These are phyloP conservation scores for Gossypium herbaceum DNA, from an alignment of 345 rosid genomes.

Conservation along the genomic window DNA sequence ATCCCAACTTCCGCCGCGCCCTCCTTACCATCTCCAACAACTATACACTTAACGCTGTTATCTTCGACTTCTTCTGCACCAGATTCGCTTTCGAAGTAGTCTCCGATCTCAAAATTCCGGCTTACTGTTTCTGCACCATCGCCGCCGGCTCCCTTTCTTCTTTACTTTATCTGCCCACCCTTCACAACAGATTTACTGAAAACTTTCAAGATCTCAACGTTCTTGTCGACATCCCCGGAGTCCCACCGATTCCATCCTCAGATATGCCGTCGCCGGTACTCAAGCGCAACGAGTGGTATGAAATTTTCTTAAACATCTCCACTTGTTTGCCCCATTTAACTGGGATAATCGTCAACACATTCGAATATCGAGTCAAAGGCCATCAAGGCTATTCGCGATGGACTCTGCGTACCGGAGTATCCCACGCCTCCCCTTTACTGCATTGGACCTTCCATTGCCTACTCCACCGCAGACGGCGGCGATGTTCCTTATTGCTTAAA, in stretches of 20 bases:
- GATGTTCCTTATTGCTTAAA: constrained; percentile 24
- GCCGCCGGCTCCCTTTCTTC: constrained; percentile 19
- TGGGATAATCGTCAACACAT: constrained; percentile 35
- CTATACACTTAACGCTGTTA: constrained; percentile 24
- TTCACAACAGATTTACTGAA: neutral
- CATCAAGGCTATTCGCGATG: constrained; percentile 24
- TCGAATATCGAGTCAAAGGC: constrained; percentile 29
- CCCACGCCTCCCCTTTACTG: constrained; percentile 33
- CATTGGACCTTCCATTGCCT: constrained; percentile 28
- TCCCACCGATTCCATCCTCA: constrained; percentile 18
- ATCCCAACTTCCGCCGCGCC: constrained; percentile 16
- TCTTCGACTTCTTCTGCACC: constrained; percentile 28
- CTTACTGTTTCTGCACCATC: constrained; percentile 30
- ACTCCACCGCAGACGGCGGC: neutral
- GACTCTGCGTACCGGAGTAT: constrained; percentile 22
- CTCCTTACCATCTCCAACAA: neutral
- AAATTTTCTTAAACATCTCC: constrained; percentile 18
- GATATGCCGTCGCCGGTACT: constrained; percentile 16
- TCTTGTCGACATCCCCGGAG: constrained; percentile 24
- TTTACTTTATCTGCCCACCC: constrained; percentile 20
- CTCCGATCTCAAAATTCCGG: constrained; percentile 18
- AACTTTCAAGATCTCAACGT: neutral
- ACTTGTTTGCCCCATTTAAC: constrained; percentile 21
- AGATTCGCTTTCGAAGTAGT: constrained; percentile 20
- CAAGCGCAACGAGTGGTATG: constrained; percentile 23